Conservation (phyloP, 495 filamentous ascomycete genomes). For the Geopyxis carbonaria region DNA sequence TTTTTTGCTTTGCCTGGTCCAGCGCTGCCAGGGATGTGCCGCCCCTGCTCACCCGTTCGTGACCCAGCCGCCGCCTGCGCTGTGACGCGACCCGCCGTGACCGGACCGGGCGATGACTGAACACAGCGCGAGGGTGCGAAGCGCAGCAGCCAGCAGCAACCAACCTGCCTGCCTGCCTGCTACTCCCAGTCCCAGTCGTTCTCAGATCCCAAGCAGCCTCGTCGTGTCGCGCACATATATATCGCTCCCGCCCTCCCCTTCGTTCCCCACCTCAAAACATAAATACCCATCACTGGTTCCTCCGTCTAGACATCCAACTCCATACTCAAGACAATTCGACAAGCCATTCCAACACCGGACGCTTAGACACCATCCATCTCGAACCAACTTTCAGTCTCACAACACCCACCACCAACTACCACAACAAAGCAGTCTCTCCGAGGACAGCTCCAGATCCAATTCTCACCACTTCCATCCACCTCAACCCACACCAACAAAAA, state of each 20-base stretch:
- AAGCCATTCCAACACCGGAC: not conserved
- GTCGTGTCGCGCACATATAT: not conserved
- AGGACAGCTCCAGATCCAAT: not conserved
- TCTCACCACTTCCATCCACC: not conserved
- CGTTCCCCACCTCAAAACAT: conserved; percentile 4
- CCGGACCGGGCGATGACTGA: too few relatives aligned
- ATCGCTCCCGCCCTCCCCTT: not conserved
- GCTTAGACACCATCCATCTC: not conserved
- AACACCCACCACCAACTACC: not conserved
- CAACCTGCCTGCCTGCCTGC: too few relatives aligned
- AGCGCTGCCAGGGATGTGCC: too few relatives aligned
- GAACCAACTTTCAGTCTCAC: not conserved
- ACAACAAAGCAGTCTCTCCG: not conserved
- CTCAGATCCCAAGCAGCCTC: too few relatives aligned
- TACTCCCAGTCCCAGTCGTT: too few relatives aligned
- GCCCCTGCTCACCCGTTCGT: too few relatives aligned
- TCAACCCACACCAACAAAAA: conserved; percentile 9
- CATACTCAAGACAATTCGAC: not conserved
- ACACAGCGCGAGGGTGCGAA: too few relatives aligned
- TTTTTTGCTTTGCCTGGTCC: too few relatives aligned
- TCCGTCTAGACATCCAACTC: not conserved
- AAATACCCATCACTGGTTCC: conserved; percentile 2
- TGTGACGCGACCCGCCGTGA: too few relatives aligned
- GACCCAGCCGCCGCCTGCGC: too few relatives aligned
- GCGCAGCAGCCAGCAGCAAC: too few relatives aligned